Conservation (phyloP, 2,329 filamentous ascomycete genomes). For the Fusarium kyushuense region DNA sequence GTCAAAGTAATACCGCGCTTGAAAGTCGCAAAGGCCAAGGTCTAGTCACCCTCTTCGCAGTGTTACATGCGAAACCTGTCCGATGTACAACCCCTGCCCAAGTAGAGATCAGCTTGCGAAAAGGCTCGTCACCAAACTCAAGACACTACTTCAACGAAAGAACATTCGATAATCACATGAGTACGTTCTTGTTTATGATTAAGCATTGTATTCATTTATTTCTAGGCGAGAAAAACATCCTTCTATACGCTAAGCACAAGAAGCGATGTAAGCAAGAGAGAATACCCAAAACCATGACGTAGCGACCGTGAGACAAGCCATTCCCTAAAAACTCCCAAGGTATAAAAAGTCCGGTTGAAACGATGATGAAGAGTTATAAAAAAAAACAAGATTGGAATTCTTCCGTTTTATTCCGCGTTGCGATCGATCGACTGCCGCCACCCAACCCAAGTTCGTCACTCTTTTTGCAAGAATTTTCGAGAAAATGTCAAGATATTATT, state of each 20-base stretch:
- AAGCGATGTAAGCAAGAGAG: neutral
- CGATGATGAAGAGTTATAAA: neutral
- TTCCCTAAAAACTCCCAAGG: constrained; percentile 17
- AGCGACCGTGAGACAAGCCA: constrained; percentile 15
- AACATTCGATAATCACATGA: neutral
- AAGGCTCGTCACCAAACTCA: neutral
- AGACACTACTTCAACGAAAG: neutral
- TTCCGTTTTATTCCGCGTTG: constrained; percentile 24
- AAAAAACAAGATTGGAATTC: constrained; percentile 9
- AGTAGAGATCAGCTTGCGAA: constrained; percentile 10
- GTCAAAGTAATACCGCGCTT: neutral
- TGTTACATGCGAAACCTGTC: neutral
- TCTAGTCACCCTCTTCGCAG: neutral
- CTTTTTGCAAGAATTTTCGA: constrained; percentile 12
- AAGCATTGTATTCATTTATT: constrained; percentile 10
- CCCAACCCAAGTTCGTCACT: constrained; percentile 8
- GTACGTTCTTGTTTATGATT: neutral
- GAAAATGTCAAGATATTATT: constrained; percentile 26
- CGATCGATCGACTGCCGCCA: neutral
- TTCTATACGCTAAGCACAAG: constrained; percentile 28
- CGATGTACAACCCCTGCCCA: constrained; percentile 1
- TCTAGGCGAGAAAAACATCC: constrained; percentile 1
- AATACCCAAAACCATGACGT: constrained; percentile 19
- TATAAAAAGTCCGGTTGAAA: constrained; percentile 7
- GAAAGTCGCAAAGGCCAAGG: neutral